Percentiles rank a stretch among this genome's conserved stretches.
Evolutionary conservation across 306 rosid genomes (phyloP).

Genomic region (Prinsepia uniflora): DNA sequence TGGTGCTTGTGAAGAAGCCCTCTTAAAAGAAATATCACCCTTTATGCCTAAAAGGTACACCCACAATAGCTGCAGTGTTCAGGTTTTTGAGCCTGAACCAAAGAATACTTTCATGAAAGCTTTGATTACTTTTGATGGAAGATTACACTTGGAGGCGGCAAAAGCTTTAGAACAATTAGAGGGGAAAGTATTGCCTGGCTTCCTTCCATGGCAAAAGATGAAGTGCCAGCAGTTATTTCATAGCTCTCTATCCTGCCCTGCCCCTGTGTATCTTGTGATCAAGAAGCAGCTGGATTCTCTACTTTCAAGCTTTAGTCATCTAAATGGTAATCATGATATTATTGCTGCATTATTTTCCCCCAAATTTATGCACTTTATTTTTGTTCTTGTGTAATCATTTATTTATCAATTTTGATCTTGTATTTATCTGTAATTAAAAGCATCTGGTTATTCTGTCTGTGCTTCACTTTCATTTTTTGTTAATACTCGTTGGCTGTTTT

Average conservation of each 20-base stretch:
- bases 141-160: slow-evolving; percentile 94
- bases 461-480: background rate
- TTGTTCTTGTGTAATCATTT: slow-evolving; percentile 11
- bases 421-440: background rate
- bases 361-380: slow-evolving; percentile 12
- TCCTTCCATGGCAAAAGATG: slow-evolving; percentile 87
- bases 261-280: slow-evolving; percentile 57
- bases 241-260: slow-evolving; percentile 62
- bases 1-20: slow-evolving; percentile 66
- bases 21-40: slow-evolving; percentile 58
- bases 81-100: slow-evolving; percentile 63
- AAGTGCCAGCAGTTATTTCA: slow-evolving; percentile 74
- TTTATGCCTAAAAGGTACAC: slow-evolving; percentile 61
- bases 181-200: slow-evolving; percentile 73
- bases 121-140: slow-evolving; percentile 72
- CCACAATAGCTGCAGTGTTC: slow-evolving; percentile 51
- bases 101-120: slow-evolving; percentile 67
- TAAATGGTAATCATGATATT: slow-evolving; percentile 41
- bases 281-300: slow-evolving; percentile 50
- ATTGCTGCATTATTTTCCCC: slow-evolving; percentile 17
- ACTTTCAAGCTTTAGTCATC: slow-evolving; percentile 41
- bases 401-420: background rate
- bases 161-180: slow-evolving; percentile 81
- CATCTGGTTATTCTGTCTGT: slow-evolving; percentile 7
- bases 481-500: background rate